Evolutionary conservation across 2,329 filamentous ascomycete species (phyloP).

Genomic region (Chalara sp.): DNA sequence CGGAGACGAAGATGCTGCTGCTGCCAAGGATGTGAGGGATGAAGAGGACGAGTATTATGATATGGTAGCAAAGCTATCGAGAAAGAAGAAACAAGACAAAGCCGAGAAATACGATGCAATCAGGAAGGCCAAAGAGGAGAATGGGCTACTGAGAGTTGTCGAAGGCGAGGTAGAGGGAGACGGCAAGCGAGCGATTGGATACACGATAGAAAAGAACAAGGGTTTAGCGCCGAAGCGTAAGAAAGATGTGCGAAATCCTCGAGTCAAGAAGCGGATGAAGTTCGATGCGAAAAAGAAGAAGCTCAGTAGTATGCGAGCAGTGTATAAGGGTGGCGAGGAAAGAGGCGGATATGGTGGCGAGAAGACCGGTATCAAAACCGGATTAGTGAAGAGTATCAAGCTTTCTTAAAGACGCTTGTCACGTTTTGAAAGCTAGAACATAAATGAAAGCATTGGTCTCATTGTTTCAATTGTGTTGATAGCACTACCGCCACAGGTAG

Average conservation of each 20-base stretch:
- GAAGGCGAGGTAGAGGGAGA: constrained; percentile 68
- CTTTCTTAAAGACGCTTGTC: constrained; percentile 14
- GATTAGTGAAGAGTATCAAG: constrained; percentile 88
- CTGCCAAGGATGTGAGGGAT: constrained; percentile 29
- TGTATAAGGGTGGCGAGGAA: constrained; percentile 81
- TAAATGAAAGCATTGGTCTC: too few relatives aligned
- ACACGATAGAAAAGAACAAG: constrained; percentile 97
- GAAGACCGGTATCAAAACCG: constrained; percentile 89
- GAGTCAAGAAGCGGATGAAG: constrained; percentile 97
- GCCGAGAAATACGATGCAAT: constrained; percentile 47
- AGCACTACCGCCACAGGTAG: too few relatives aligned
- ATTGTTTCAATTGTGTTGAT: too few relatives aligned
- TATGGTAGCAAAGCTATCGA: constrained; percentile 66
- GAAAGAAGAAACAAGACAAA: constrained; percentile 70
- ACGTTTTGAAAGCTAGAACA: not conserved
- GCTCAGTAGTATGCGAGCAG: constrained; percentile 74
- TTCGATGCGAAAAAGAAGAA: constrained; percentile 98
- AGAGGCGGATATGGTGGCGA: constrained; percentile 86
- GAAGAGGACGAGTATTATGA: constrained; percentile 79
- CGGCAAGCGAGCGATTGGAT: constrained; percentile 87
- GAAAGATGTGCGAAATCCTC: constrained; percentile 91
- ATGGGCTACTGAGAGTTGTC: constrained; percentile 56
- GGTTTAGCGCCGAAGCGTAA: constrained; percentile 81
- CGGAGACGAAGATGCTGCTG: constrained; percentile 31
- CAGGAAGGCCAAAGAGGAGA: constrained; percentile 51